A percentile compares a stretch with the other conserved stretches of the same genome.
These are phyloP conservation scores for Ophiocytium majus DNA, from an alignment of 352 stramenopile species.

Conservation along the genomic window DNA sequence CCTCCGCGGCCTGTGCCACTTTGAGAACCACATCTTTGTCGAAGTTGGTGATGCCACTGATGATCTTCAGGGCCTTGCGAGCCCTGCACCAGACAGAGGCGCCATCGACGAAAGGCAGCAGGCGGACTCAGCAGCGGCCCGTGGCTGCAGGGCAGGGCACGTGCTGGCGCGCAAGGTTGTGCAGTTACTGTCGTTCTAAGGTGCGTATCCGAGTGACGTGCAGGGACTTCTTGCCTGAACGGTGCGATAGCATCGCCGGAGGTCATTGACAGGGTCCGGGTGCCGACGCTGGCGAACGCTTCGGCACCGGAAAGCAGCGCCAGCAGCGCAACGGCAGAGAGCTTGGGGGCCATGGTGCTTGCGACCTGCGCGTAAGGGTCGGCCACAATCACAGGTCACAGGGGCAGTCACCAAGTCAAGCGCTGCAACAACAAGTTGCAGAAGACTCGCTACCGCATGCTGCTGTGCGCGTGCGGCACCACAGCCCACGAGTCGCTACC, in stretches of 20 bases:
- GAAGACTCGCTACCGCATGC: too few relatives aligned
- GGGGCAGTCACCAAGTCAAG: too few relatives aligned
- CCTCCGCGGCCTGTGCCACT: constrained; percentile 53
- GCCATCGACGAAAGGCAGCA: neutral
- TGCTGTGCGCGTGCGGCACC: too few relatives aligned
- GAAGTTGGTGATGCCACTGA: constrained; percentile 60
- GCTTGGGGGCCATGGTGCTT: neutral
- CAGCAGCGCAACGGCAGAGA: neutral
- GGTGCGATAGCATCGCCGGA: constrained; percentile 49
- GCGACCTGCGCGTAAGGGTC: too few relatives aligned
- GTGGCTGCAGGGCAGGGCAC: neutral
- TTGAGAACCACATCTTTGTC: constrained; percentile 57
- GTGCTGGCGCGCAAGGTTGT: neutral
- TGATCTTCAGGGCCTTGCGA: constrained; percentile 55
- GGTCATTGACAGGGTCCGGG: constrained; percentile 24
- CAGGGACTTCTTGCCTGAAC: constrained; percentile 17
- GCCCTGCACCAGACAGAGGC: constrained; percentile 12
- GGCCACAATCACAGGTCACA: too few relatives aligned
- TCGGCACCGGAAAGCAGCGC: neutral
- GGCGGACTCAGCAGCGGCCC: neutral
- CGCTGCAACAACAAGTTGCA: too few relatives aligned
- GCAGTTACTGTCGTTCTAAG: neutral
- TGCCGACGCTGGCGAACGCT: neutral
- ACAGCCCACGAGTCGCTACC: too few relatives aligned
- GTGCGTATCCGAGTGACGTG: too few relatives aligned